Conservation (phyloP, 148 eudicot genomes). For the Drosera capensis region DNA sequence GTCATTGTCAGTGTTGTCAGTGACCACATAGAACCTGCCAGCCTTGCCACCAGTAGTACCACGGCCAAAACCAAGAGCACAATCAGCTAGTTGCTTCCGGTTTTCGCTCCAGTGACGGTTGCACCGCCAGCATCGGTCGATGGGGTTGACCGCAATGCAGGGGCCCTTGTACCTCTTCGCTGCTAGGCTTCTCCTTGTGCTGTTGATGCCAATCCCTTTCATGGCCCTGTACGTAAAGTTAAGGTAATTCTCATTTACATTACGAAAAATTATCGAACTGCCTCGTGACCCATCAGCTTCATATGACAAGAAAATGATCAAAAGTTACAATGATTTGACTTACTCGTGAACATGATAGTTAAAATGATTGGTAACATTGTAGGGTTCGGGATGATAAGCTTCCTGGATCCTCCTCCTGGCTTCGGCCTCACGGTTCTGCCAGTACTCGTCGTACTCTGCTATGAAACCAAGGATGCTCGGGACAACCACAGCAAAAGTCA, state of each 20-base stretch:
- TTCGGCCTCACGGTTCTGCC: constrained; percentile 22
- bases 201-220: constrained; percentile 8
- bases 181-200: constrained; percentile 30
- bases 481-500: neutral
- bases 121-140: constrained; percentile 60
- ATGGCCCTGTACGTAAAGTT: constrained; percentile 7
- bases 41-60: constrained; percentile 43
- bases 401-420: constrained; percentile 16
- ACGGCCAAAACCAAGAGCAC: constrained; percentile 45
- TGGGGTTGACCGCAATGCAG: constrained; percentile 36
- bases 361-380: constrained; percentile 20
- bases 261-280: neutral
- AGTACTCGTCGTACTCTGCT: constrained; percentile 17
- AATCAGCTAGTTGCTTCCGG: constrained; percentile 36
- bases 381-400: constrained; percentile 33
- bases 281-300: neutral
- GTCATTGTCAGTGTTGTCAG: constrained; percentile 36
- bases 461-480: constrained; percentile 6
- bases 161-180: constrained; percentile 12
- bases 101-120: constrained; percentile 28
- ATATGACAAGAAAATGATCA: too few relatives aligned
- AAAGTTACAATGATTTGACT: constrained; percentile 5
- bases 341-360: constrained; percentile 29
- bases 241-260: too few relatives aligned
- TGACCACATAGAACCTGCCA: constrained; percentile 33